Evolutionary conservation across 257 asterid species (phyloP).

Genomic region (Jaltomata sinuosa): DNA sequence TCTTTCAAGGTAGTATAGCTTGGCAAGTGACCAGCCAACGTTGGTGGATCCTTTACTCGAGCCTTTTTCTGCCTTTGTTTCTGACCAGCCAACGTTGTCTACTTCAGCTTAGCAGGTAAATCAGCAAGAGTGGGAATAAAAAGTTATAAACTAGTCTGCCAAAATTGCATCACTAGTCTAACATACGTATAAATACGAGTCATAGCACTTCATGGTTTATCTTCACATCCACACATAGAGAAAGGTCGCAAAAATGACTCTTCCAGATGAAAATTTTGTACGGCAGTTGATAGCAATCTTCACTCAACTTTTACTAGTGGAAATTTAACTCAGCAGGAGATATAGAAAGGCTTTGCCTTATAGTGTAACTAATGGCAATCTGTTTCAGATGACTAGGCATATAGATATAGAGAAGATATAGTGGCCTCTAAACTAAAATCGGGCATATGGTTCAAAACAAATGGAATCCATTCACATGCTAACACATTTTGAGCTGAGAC

Average conservation of each 20-base stretch:
- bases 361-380: neutral
- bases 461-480: neutral
- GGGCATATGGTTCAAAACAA: neutral
- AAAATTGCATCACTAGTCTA: neutral
- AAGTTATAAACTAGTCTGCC: neutral
- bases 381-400: neutral
- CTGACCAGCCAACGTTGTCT: neutral
- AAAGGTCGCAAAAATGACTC: neutral
- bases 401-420: neutral
- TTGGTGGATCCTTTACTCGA: neutral
- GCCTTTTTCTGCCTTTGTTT: neutral
- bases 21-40: neutral
- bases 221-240: neutral
- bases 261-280: neutral
- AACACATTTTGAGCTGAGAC: neutral
- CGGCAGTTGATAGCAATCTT: neutral
- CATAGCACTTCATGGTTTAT: neutral
- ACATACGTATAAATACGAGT: neutral
- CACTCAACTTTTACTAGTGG: neutral
- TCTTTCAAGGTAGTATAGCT: neutral
- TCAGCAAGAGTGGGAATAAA: neutral
- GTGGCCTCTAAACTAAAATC: neutral
- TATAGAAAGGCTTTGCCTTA: conserved; percentile 7
- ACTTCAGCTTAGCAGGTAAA: neutral
- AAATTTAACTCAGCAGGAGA: neutral